These are phyloP conservation scores for Erodium moschatum DNA, from an alignment of 441 rosid species.

Conservation along the genomic window DNA sequence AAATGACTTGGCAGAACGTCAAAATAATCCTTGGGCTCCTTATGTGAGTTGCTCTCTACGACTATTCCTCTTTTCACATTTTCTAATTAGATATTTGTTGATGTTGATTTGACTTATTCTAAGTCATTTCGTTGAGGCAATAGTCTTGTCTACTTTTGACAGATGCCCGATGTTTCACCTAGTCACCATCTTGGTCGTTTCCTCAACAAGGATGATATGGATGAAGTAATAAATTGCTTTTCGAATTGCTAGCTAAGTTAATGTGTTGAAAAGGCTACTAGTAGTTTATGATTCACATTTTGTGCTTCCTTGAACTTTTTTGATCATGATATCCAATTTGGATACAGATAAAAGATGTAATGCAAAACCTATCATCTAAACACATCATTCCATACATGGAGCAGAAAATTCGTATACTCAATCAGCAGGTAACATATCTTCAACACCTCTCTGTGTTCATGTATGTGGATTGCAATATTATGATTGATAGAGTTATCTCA, in stretches of 20 bases:
- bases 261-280: slow-evolving; percentile 14
- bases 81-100: slow-evolving; percentile 16
- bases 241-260: slow-evolving; percentile 3
- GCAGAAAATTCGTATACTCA: slow-evolving; percentile 82
- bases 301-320: slow-evolving; percentile 21
- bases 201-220: slow-evolving; percentile 65
- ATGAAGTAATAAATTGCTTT: slow-evolving; percentile 46
- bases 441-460: slow-evolving; percentile 14
- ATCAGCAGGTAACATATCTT: slow-evolving; percentile 63
- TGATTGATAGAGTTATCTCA: slow-evolving; percentile 2
- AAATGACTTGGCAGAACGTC: slow-evolving; percentile 55
- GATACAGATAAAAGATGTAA: slow-evolving; percentile 72
- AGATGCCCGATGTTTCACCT: slow-evolving; percentile 55
- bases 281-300: slow-evolving; percentile 19
- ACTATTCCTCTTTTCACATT: slow-evolving; percentile 17
- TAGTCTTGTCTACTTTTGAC: slow-evolving; percentile 31
- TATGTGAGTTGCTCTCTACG: slow-evolving; percentile 45
- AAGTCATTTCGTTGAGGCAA: slow-evolving; percentile 19
- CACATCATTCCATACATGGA: slow-evolving; percentile 95
- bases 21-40: slow-evolving; percentile 63
- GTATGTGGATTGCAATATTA: not conserved
- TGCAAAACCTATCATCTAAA: slow-evolving; percentile 89
- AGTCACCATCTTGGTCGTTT: slow-evolving; percentile 54
- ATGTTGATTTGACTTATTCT: slow-evolving; percentile 17
- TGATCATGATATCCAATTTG: slow-evolving; percentile 21